Conservation (phyloP, 805 yeast species). For the Barnettozyma sucrosica region DNA sequence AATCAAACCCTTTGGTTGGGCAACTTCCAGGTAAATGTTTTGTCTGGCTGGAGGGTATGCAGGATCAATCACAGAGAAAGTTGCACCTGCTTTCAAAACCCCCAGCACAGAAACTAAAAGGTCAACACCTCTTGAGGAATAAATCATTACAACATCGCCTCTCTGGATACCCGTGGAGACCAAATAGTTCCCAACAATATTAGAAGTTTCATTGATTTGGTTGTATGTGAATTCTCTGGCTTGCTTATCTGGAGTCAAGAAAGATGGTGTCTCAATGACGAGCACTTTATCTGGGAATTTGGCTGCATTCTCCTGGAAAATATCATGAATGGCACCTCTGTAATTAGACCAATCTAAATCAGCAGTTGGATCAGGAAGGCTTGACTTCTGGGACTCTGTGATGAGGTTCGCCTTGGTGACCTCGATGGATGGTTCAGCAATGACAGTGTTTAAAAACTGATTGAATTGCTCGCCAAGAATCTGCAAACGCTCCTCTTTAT, state of each 20-base stretch:
- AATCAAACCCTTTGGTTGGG: constrained; percentile 86
- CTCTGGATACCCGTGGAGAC: constrained; percentile 72
- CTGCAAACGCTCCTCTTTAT: constrained; percentile 59
- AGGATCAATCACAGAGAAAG: constrained; percentile 97
- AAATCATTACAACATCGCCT: constrained; percentile 97
- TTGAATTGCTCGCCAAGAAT: constrained; percentile 68
- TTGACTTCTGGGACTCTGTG: constrained; percentile 53
- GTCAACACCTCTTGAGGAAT: constrained; percentile 96
- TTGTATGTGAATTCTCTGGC: constrained; percentile 75
- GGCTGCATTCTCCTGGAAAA: constrained; percentile 82
- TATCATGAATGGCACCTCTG: constrained; percentile 95
- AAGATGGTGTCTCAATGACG: constrained; percentile 85
- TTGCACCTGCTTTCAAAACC: constrained; percentile 96
- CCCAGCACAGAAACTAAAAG: constrained; percentile 96
- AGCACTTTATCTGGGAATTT: constrained; percentile 82
- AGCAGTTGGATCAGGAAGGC: constrained; percentile 81
- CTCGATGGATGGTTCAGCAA: constrained; percentile 31
- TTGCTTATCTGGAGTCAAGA: constrained; percentile 40
- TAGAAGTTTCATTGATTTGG: constrained; percentile 90
- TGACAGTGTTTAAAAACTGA: constrained; percentile 41
- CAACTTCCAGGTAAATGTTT: constrained; percentile 86
- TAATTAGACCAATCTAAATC: constrained; percentile 88
- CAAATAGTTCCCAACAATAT: constrained; percentile 85
- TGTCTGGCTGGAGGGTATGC: constrained; percentile 99
- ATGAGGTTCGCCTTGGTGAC: constrained; percentile 63